Conservation (phyloP, 805 yeast genomes). For the Teunomyces tritomae region DNA sequence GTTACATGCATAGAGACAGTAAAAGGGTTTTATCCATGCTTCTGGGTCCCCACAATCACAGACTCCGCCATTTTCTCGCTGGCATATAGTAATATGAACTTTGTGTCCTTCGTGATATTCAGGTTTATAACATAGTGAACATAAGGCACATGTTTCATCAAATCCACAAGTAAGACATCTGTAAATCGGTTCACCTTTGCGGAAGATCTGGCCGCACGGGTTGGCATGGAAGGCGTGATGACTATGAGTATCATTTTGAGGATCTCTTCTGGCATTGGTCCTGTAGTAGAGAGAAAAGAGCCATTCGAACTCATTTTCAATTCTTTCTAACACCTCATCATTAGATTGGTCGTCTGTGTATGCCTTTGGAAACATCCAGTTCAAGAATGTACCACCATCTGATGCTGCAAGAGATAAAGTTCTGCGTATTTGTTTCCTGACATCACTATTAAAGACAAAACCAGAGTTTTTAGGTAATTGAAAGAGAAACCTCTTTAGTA, state of each 20-base stretch:
- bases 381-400: slow-evolving; percentile 36
- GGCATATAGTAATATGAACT: slow-evolving; percentile 60
- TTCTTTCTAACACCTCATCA: slow-evolving; percentile 1
- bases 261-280: slow-evolving; percentile 13
- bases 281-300: slow-evolving; percentile 29
- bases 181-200: slow-evolving; percentile 78
- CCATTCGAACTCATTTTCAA: slow-evolving; percentile 32
- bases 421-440: slow-evolving; percentile 35
- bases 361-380: slow-evolving; percentile 37
- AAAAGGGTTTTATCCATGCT: slow-evolving; percentile 62
- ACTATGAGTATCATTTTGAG: slow-evolving; percentile 19
- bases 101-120: slow-evolving; percentile 72
- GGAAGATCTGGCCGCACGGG: slow-evolving; percentile 71
- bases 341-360: slow-evolving; percentile 6
- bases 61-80: slow-evolving; percentile 71
- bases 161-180: slow-evolving; percentile 72
- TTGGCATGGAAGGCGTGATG: slow-evolving; percentile 51
- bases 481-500: slow-evolving; percentile 32
- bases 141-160: slow-evolving; percentile 83
- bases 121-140: slow-evolving; percentile 71
- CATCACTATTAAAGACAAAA: slow-evolving; percentile 27
- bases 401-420: slow-evolving; percentile 45
- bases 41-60: slow-evolving; percentile 91
- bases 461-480: slow-evolving; percentile 35
- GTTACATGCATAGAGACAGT: slow-evolving; percentile 36